Evolutionary conservation across 306 rosid genomes (phyloP), one percentile per base, ranked within the genome.

Genomic region (Dryas drummondii): DNA sequence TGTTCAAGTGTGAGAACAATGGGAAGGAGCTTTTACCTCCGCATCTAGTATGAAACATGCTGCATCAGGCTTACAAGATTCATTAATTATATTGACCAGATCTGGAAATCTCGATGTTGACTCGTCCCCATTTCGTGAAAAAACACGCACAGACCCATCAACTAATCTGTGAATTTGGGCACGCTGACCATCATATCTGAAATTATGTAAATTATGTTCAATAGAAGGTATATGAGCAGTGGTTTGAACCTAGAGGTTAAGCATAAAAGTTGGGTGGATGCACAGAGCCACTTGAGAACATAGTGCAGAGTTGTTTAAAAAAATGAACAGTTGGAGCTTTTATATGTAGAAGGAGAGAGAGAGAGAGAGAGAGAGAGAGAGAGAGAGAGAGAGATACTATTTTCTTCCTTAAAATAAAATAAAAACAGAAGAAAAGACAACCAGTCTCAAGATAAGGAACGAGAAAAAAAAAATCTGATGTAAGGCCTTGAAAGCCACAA

Each of bases 141-240:
- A 93, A 65, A 88, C 80, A 40, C 63, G 86, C 79, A 91, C 16
- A 6, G 96, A 86, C 64, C 97, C 98, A 86, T 91, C 92, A 70
- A 19, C 79, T 83, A 88, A 81, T 84, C 80, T 93, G 84, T 93
- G 98, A 88, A 93, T 86, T 86, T 93, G 98, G 50, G 96, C 98
- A 75, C 98, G 91, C 85, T 93, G 98, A 52, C 98, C 98, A 83
- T 93, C 98, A 76, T 93, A 93, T 80, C 98, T 93, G 79, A 71
- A 77, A 85, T 74, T 78, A 64, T 71, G 80, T 52, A 22, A 22
- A 22, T 22, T 22, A 22, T 1, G 62, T 19, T 14, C 60, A 61
- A 12, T 57, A 56, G 53, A 14, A 49, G n/a, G 67, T 37, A 37
- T 32, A 73, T 73, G 46, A 66, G 45, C 50, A 68, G 19, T 68